Evolutionary conservation across 2,329 filamentous ascomycete genomes (phyloP).

Genomic region (Grosmannia serpens): DNA sequence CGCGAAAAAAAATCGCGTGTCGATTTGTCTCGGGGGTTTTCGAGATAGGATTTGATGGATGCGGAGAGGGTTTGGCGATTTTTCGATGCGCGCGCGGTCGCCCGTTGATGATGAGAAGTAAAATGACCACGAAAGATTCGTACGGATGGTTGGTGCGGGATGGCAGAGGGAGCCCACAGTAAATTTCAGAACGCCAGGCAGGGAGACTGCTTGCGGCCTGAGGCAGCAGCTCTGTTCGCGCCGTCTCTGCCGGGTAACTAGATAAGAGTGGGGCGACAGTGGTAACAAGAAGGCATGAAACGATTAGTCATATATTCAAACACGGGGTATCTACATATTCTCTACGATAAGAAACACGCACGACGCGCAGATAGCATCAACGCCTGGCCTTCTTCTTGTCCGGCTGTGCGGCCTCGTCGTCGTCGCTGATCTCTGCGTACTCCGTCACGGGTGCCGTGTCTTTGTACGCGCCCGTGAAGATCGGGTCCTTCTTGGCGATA

Average conservation of each 20-base stretch:
- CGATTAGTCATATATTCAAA: not conserved
- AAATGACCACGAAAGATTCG: conserved; percentile 40
- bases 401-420: conserved; percentile 61
- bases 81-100: conserved; percentile 47
- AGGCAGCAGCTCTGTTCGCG: not conserved
- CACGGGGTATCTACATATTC: not conserved
- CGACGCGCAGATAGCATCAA: conserved; percentile 14
- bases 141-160: conserved; percentile 34
- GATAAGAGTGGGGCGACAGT: not conserved
- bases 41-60: conserved; percentile 48
- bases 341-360: not conserved
- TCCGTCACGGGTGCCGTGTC: conserved; percentile 85
- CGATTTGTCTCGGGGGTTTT: conserved; percentile 37
- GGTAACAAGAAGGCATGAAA: not conserved
- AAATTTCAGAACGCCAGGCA: conserved; percentile 9
- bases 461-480: conserved; percentile 91
- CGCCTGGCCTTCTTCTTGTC: conserved; percentile 53
- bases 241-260: not conserved
- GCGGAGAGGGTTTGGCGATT: conserved; percentile 46
- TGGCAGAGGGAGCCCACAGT: conserved; percentile 13
- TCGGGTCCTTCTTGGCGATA: conserved; percentile 79
- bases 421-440: conserved; percentile 82
- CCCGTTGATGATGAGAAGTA: conserved; percentile 33
- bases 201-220: not conserved
- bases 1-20: conserved; percentile 41